A percentile compares a stretch with the other conserved stretches of the same genome.
Evolutionary conservation across 2,329 filamentous ascomycete genomes (phyloP).

Genomic region (Ambrosiella xylebori): DNA sequence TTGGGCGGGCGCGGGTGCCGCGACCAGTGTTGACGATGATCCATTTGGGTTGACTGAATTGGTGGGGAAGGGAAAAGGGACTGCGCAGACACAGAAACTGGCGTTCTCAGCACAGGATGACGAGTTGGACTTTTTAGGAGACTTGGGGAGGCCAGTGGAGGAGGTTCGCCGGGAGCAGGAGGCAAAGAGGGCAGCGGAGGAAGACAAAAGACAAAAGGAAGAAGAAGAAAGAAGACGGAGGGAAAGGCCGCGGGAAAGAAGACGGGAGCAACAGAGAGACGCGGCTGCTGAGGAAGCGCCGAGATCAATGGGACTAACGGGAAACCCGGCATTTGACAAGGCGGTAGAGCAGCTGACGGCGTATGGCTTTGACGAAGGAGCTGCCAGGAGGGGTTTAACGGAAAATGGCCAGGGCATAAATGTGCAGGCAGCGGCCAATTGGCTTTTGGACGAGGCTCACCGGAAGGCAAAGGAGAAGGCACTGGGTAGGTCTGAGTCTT

Average conservation of each 20-base stretch:
- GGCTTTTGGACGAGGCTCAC: conserved; percentile 83
- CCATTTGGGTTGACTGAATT: conserved; percentile 66
- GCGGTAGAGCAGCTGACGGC: conserved; percentile 80
- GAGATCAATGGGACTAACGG: background rate
- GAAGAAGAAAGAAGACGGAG: background rate
- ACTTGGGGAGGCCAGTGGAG: conserved; percentile 46
- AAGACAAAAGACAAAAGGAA: background rate
- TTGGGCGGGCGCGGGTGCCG: conserved; percentile 30
- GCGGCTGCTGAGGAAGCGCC: conserved; percentile 23
- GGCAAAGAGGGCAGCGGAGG: conserved; percentile 5
- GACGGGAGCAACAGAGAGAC: conserved; percentile 19
- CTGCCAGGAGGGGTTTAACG: conserved; percentile 61
- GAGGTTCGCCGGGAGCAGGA: conserved; percentile 35
- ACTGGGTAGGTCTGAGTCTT: conserved; percentile 25
- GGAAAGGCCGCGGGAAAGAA: conserved; percentile 16
- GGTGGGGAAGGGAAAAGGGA: conserved; percentile 19
- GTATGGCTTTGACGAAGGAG: conserved; percentile 81
- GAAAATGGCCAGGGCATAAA: conserved; percentile 66
- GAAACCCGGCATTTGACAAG: conserved; percentile 37
- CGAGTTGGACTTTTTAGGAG: conserved; percentile 49
- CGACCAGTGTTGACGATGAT: conserved; percentile 54
- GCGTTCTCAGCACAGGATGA: conserved; percentile 24
- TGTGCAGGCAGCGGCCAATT: conserved; percentile 73
- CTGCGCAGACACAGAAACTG: conserved; percentile 14
- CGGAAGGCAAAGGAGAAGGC: conserved; percentile 60